Conservation (phyloP, 2,329 filamentous ascomycete genomes). For the Alternaria alternata region DNA sequence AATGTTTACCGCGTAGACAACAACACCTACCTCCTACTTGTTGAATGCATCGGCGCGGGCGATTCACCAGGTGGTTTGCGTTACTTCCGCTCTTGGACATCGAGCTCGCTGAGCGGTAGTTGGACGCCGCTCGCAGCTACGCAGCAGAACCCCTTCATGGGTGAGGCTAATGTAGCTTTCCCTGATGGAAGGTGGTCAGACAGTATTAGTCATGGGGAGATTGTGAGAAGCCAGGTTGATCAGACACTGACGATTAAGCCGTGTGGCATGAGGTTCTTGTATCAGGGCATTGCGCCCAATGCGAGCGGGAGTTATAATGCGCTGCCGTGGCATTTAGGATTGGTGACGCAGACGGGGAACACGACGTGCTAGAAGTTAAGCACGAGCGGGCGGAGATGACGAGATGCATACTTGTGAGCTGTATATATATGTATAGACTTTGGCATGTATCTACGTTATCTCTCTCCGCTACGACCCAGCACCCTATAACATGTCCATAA, state of each 20-base stretch:
- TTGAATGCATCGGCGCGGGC: constrained; percentile 50
- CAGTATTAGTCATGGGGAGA: constrained; percentile 49
- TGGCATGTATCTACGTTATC: not conserved
- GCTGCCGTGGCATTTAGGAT: constrained; percentile 50
- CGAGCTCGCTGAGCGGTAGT: constrained; percentile 39
- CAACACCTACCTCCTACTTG: constrained; percentile 48
- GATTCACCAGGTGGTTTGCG: constrained; percentile 35
- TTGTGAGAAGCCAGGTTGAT: constrained; percentile 48
- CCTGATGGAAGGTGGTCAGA: constrained; percentile 47
- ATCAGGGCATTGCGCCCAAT: constrained; percentile 51
- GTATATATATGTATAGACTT: not conserved
- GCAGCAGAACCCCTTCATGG: constrained; percentile 50
- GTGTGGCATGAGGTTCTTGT: constrained; percentile 49
- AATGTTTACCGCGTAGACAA: constrained; percentile 49
- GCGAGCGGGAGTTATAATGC: constrained; percentile 46
- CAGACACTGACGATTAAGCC: constrained; percentile 49
- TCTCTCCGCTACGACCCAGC: not conserved
- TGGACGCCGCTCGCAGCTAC: constrained; percentile 50
- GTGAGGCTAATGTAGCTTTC: constrained; percentile 51
- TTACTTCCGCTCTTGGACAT: constrained; percentile 54
- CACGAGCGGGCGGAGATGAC: not conserved
- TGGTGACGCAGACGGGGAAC: constrained; percentile 38
- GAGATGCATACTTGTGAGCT: not conserved
- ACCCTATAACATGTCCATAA: no score
- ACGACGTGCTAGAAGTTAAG: not conserved